These are phyloP conservation scores for Phytophthora idaei DNA, from an alignment of 352 stramenopile species.

Conservation along the genomic window DNA sequence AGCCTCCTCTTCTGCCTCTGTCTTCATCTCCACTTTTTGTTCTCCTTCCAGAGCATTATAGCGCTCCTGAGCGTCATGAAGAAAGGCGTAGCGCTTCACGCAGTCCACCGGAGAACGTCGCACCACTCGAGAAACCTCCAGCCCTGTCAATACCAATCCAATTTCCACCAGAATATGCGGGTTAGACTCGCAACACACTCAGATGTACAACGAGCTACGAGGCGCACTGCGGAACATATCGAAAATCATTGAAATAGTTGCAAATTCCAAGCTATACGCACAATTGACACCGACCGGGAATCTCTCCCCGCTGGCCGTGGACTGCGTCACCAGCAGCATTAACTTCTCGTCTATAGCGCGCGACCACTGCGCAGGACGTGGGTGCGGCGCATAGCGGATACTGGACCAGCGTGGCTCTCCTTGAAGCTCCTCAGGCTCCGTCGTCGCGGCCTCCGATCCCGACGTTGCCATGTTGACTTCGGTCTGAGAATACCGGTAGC, in stretches of 20 bases:
- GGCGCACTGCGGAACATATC: not conserved
- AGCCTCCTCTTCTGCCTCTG: constrained; percentile 15
- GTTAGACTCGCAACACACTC: constrained; percentile 6
- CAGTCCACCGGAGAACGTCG: constrained; percentile 75
- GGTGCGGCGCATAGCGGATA: constrained; percentile 45
- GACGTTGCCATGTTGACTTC: constrained; percentile 21
- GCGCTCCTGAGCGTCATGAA: constrained; percentile 54
- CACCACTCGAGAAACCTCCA: constrained; percentile 69
- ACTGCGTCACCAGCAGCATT: constrained; percentile 64
- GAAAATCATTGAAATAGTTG: not conserved
- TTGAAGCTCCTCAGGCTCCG: constrained; percentile 57
- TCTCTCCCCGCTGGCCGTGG: constrained; percentile 72
- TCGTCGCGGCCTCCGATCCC: not conserved
- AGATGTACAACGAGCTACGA: not conserved
- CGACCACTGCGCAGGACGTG: constrained; percentile 45
- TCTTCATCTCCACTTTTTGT: constrained; percentile 25
- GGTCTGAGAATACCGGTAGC: constrained; percentile 12
- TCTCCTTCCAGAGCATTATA: constrained; percentile 32
- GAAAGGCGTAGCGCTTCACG: constrained; percentile 78
- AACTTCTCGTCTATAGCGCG: constrained; percentile 62
- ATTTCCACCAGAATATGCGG: constrained; percentile 20
- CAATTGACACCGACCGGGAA: constrained; percentile 88
- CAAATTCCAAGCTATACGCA: constrained; percentile 34
- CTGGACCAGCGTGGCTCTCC: constrained; percentile 73
- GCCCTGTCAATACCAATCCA: constrained; percentile 41